Conservation (phyloP, 495 filamentous ascomycete species). For the Aspergillus nanangensis region DNA sequence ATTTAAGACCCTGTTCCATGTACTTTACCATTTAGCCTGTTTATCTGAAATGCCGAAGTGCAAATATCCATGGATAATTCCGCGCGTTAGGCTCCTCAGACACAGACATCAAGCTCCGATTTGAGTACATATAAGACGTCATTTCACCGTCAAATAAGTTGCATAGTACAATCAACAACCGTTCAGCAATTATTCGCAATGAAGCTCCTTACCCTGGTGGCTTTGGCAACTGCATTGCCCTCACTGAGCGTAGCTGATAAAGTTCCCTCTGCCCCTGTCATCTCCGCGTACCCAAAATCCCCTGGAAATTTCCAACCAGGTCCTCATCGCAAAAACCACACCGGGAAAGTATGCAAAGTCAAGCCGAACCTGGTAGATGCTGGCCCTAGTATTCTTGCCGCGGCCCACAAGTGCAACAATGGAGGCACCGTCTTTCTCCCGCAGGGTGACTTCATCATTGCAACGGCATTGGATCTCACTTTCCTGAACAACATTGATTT, state of each 20-base stretch:
- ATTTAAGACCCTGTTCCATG: no score
- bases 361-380: conserved; percentile 1
- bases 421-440: conserved; percentile 7
- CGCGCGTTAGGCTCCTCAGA: background rate
- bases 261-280: background rate
- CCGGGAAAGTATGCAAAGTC: conserved; percentile 8
- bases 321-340: background rate
- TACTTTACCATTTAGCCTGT: background rate
- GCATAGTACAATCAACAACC: background rate
- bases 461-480: conserved; percentile 2
- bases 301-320: background rate
- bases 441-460: conserved; percentile 1
- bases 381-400: background rate
- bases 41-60: background rate
- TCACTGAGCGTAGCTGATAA: background rate
- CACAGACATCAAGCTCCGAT: background rate
- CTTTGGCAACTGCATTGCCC: background rate
- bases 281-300: background rate
- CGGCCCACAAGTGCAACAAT: conserved; percentile 6
- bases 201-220: background rate
- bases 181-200: background rate
- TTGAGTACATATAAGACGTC: background rate
- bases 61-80: background rate
- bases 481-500: conserved; percentile 8
- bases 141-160: background rate